Evolutionary conservation across 2,329 filamentous ascomycete genomes (phyloP).

Genomic region (Claviceps monticola): DNA sequence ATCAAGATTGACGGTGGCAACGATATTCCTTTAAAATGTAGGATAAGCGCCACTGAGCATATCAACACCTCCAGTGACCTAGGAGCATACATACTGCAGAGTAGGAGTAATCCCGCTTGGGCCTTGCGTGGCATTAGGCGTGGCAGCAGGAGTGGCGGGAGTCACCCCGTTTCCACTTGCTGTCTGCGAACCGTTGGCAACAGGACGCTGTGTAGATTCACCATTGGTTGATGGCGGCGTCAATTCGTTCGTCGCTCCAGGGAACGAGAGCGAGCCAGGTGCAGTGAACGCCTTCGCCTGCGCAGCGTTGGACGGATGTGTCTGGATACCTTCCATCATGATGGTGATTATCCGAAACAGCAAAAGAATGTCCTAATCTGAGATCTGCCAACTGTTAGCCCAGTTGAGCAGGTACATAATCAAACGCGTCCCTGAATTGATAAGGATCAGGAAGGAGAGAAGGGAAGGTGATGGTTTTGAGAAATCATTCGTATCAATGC

Average conservation of each 20-base stretch:
- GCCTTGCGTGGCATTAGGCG: slow-evolving; percentile 67
- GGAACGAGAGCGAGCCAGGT: slow-evolving; percentile 83
- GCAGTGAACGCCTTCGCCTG: slow-evolving; percentile 95
- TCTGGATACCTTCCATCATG: slow-evolving; percentile 78
- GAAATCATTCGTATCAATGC: too few relatives aligned
- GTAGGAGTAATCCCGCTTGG: slow-evolving; percentile 86
- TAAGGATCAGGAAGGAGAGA: too few relatives aligned
- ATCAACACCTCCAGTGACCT: slow-evolving; percentile 14
- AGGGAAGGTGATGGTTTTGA: too few relatives aligned
- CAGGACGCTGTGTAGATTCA: slow-evolving; percentile 29
- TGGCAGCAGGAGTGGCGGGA: slow-evolving; percentile 82
- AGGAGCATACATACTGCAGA: slow-evolving; percentile 74
- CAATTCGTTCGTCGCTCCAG: slow-evolving; percentile 68
- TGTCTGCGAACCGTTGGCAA: slow-evolving; percentile 38
- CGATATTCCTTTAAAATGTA: slow-evolving; percentile 69
- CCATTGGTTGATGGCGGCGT: slow-evolving; percentile 66
- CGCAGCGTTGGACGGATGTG: slow-evolving; percentile 78
- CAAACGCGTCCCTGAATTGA: too few relatives aligned
- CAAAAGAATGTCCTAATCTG: slow-evolving; percentile 6
- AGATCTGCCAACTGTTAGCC: slow-evolving; percentile 16
- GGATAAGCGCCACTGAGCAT: slow-evolving; percentile 39
- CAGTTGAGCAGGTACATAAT: neutral
- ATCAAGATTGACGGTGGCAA: slow-evolving; percentile 95
- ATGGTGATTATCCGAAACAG: slow-evolving; percentile 9
- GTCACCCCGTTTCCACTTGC: slow-evolving; percentile 65